Conservation (phyloP, 2,329 filamentous ascomycete species). For the Pyricularia pennisetigena region DNA sequence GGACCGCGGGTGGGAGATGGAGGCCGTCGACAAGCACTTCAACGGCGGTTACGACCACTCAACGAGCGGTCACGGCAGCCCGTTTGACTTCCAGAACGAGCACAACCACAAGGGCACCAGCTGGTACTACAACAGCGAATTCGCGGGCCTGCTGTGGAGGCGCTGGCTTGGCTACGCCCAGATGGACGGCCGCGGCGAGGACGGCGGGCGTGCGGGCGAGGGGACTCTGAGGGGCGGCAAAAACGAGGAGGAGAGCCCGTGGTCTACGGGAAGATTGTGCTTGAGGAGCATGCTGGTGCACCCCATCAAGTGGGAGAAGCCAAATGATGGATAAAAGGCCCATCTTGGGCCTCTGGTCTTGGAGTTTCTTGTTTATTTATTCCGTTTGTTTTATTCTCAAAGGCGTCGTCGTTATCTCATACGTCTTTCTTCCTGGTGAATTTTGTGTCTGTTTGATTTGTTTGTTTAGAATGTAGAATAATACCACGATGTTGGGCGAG, state of each 20-base stretch:
- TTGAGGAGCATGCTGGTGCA: slow-evolving; percentile 72
- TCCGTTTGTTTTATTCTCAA: not conserved
- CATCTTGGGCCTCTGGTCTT: not conserved
- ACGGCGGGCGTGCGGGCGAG: slow-evolving; percentile 37
- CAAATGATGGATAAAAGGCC: slow-evolving; percentile 10
- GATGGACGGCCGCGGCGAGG: slow-evolving; percentile 36
- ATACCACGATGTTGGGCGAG: not conserved
- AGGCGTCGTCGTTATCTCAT: too few relatives aligned
- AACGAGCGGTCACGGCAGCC: slow-evolving; percentile 52
- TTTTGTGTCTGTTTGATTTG: too few relatives aligned
- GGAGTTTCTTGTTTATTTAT: slow-evolving; percentile 3
- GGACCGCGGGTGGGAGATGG: slow-evolving; percentile 63
- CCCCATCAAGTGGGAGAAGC: slow-evolving; percentile 62
- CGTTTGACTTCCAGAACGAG: slow-evolving; percentile 61
- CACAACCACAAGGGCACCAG: slow-evolving; percentile 74
- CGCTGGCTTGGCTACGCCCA: slow-evolving; percentile 61
- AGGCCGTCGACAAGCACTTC: slow-evolving; percentile 63
- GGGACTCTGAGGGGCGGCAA: slow-evolving; percentile 41
- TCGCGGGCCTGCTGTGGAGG: slow-evolving; percentile 68
- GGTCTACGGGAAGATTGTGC: slow-evolving; percentile 59
- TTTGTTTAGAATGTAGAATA: too few relatives aligned
- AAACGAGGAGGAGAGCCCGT: slow-evolving; percentile 32
- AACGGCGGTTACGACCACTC: slow-evolving; percentile 64
- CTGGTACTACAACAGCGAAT: slow-evolving; percentile 79
- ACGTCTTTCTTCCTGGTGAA: too few relatives aligned